Evolutionary conservation across 192 early-diverging fungal genomes (phyloP).

Genomic region (Coemansia sp.): DNA sequence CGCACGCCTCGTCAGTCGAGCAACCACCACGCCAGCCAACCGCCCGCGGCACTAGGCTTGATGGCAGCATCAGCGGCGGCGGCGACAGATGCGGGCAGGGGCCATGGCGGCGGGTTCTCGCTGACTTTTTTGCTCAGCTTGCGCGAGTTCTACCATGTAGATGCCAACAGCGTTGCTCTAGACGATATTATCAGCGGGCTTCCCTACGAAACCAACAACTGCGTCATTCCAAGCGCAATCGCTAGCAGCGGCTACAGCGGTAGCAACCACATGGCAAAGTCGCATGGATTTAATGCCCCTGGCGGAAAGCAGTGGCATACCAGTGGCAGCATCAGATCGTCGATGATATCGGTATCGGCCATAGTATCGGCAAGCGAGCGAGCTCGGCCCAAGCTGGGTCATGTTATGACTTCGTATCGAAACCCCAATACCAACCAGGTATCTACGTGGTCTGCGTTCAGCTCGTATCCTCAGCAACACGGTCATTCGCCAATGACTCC

Average conservation of each 20-base stretch:
- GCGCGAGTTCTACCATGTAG: slow-evolving; percentile 37
- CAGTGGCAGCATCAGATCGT: slow-evolving; percentile 18
- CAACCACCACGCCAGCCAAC: not conserved
- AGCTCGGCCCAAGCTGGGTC: slow-evolving; percentile 32
- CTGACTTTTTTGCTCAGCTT: slow-evolving; percentile 24
- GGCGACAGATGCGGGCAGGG: no score
- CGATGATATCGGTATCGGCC: slow-evolving; percentile 27
- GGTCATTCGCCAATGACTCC: not conserved
- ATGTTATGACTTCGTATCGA: slow-evolving; percentile 42
- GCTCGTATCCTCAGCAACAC: not conserved
- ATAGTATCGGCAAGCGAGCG: slow-evolving; percentile 23
- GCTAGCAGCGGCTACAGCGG: not conserved
- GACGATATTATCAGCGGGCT: slow-evolving; percentile 5
- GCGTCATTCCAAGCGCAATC: slow-evolving; percentile 39
- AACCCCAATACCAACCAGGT: slow-evolving; percentile 36
- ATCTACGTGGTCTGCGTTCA: slow-evolving; percentile 36
- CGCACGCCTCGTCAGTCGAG: slow-evolving; percentile 1
- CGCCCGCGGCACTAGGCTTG: not conserved
- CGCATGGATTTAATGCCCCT: not conserved
- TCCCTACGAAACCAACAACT: not conserved
- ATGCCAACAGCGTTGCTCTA: slow-evolving; percentile 20
- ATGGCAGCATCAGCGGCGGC: no score
- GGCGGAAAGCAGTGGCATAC: not conserved
- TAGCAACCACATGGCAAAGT: not conserved
- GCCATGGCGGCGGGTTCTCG: slow-evolving; percentile 29